Percentiles rank a stretch among this genome's conserved stretches.
Evolutionary conservation across 2,329 filamentous ascomycete species (phyloP).

Genomic region (Diaporthe sp.): DNA sequence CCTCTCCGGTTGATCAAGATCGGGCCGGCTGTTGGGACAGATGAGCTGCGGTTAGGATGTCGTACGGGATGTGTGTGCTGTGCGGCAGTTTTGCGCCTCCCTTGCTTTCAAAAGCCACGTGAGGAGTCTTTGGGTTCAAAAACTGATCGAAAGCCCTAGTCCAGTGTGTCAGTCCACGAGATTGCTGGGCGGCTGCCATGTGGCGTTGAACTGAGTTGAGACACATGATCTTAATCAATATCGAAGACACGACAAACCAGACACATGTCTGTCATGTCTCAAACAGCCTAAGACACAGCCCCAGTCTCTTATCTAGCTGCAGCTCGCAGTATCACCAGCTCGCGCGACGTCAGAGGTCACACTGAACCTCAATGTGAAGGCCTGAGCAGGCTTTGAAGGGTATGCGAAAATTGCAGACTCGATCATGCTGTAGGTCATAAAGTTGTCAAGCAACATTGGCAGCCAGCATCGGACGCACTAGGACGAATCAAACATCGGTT

Average conservation of each 20-base stretch:
- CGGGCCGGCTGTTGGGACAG: neutral
- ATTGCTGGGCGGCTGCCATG: conserved; percentile 6
- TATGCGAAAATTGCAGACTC: neutral
- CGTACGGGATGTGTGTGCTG: neutral
- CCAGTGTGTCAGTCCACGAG: neutral
- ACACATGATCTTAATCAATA: conserved; percentile 33
- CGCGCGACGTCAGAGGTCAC: neutral
- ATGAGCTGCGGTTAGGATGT: neutral
- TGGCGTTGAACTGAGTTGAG: conserved; percentile 22
- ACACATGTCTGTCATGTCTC: conserved; percentile 26
- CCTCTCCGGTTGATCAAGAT: neutral
- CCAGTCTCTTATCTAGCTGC: neutral
- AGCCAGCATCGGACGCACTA: conserved; percentile 10
- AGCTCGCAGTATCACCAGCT: neutral
- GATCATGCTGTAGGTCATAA: neutral
- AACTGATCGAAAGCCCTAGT: neutral
- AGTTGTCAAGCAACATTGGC: conserved; percentile 1
- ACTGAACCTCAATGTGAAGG: neutral
- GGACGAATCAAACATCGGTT: conserved; percentile 10
- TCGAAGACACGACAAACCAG: conserved; percentile 29
- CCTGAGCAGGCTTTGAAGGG: neutral
- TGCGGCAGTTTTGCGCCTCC: neutral
- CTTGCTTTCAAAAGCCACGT: neutral
- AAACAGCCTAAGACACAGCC: conserved; percentile 1
- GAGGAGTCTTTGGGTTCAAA: neutral